A percentile compares a stretch with the other conserved stretches of the same genome.
phyloP scores from a whole-genome alignment of 1,284 basidiomycete species.

The Malassezia arunalokei region DNA sequence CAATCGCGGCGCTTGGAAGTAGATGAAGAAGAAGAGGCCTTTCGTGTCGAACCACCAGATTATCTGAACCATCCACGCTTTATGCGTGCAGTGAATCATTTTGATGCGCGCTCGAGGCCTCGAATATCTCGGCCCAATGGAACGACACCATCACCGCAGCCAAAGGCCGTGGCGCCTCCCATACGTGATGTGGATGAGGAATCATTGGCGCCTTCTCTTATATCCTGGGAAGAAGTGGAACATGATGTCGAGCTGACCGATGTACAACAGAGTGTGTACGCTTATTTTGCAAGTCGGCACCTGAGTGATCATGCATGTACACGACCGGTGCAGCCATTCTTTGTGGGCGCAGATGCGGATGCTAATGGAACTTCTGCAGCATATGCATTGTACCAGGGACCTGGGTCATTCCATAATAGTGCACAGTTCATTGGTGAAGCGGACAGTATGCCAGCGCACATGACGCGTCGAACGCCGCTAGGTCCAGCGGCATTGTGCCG shows the following conservation, averaged over 20 bases:
- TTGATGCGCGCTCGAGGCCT: not conserved
- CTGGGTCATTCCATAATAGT: conserved; percentile 25
- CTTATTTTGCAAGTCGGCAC: conserved; percentile 22
- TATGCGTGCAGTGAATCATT: not conserved
- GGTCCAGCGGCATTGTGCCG: conserved; percentile 20
- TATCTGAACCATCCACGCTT: not conserved
- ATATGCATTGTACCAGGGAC: conserved; percentile 25
- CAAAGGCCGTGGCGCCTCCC: not conserved
- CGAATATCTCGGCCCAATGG: not conserved
- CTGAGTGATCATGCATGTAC: conserved; percentile 30
- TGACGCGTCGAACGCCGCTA: conserved; percentile 25
- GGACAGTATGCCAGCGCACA: conserved; percentile 21
- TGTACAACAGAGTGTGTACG: conserved; percentile 16
- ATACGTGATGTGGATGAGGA: not conserved
- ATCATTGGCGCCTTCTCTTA: not conserved
- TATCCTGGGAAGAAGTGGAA: not conserved
- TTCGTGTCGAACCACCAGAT: not conserved
- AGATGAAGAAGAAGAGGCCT: not conserved
- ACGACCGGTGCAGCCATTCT: conserved; percentile 26
- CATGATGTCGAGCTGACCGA: not conserved
- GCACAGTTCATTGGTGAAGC: conserved; percentile 18
- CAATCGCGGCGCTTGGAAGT: not conserved
- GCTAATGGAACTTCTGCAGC: conserved; percentile 18
- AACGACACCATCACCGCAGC: no score
- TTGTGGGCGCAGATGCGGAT: conserved; percentile 24